Base-by-base conservation (phyloP, 2,329 filamentous ascomycete genomes). In the Rhynchosporium secalis region DNA sequence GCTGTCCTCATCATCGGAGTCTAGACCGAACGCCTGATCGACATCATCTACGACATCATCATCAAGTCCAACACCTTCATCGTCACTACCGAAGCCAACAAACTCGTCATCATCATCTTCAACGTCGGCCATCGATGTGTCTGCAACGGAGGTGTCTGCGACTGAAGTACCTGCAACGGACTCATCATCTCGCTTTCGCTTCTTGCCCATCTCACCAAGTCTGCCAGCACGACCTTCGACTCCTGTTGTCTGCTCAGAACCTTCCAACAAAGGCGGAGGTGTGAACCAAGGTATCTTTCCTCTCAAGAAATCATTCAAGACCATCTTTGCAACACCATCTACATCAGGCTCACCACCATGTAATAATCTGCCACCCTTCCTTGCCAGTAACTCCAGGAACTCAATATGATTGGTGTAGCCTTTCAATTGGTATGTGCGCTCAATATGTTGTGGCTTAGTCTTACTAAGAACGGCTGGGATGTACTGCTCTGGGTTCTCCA, bases 271-370 rank as follows among this genome's bases (percentile, higher is more conserved):
- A 1, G 93, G 92, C 9, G 92, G 88, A 8, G 92, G 87, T 0
- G 91, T 95, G 73, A 92, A 99, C 95, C 96, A 99, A 1, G 95
- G 95, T 31, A 98, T 91, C 77, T 94, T 97, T 61, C 95, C 95
- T 66, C 95, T 81, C 72, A 98, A 85, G 75, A 98, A 99, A 73
- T 99, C 95, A 72, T 96, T 98, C 63, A 99, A 79, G 0, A 99
- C 90, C 86, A 96, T 96, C 77, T 96, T 96, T 1, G 95, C 95
- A 54, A 96, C 92, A 71, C 93, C 92, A 71, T 98, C 94, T 60
- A 97, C 79, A 75, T 99, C 95, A 3, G 94, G 90, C 75, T 98
- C 95, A n/a, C 94, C 95, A 62, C 91, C 94, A 74, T 92, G 92
- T 15, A 98, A 79, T 26, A 99, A 78, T 69, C 93, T 84, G 15